Evolutionary conservation across 2,329 filamentous ascomycete genomes (phyloP).

Genomic region (Exophiala sideris): DNA sequence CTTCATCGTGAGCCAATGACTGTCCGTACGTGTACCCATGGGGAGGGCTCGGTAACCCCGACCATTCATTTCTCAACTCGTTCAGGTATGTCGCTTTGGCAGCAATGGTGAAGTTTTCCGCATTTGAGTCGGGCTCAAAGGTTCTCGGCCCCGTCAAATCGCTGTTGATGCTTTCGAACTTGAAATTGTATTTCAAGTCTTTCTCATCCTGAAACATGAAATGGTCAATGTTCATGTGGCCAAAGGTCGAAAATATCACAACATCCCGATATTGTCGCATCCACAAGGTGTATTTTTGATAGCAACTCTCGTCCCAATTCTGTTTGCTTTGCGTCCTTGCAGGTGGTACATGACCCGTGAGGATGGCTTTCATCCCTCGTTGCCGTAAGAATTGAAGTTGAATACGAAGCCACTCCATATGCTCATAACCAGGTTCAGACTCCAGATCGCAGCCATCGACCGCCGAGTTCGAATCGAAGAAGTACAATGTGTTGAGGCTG

Average conservation of each 20-base stretch:
- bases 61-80: slow-evolving; percentile 75
- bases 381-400: slow-evolving; percentile 80
- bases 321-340: slow-evolving; percentile 80
- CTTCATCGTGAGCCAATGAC: background rate
- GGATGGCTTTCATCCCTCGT: slow-evolving; percentile 86
- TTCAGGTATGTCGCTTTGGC: slow-evolving; percentile 77
- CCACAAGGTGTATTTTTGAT: slow-evolving; percentile 96
- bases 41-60: slow-evolving; percentile 62
- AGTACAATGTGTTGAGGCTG: slow-evolving; percentile 94
- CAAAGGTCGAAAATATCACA: slow-evolving; percentile 73
- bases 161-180: slow-evolving; percentile 42
- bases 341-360: slow-evolving; percentile 92
- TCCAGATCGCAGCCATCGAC: slow-evolving; percentile 81
- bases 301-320: slow-evolving; percentile 94
- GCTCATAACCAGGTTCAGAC: slow-evolving; percentile 83
- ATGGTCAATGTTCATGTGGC: slow-evolving; percentile 98
- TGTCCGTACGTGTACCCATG: slow-evolving; percentile 22
- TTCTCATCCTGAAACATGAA: slow-evolving; percentile 87
- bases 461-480: slow-evolving; percentile 89
- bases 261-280: slow-evolving; percentile 87
- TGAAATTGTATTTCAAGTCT: slow-evolving; percentile 56
- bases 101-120: slow-evolving; percentile 56
- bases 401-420: slow-evolving; percentile 92
- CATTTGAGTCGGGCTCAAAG: slow-evolving; percentile 9
- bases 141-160: slow-evolving; percentile 31